Evolutionary conservation across 148 eudicot genomes (phyloP), one percentile per base, ranked within the genome.

Genomic region (Beta vulgaris): DNA sequence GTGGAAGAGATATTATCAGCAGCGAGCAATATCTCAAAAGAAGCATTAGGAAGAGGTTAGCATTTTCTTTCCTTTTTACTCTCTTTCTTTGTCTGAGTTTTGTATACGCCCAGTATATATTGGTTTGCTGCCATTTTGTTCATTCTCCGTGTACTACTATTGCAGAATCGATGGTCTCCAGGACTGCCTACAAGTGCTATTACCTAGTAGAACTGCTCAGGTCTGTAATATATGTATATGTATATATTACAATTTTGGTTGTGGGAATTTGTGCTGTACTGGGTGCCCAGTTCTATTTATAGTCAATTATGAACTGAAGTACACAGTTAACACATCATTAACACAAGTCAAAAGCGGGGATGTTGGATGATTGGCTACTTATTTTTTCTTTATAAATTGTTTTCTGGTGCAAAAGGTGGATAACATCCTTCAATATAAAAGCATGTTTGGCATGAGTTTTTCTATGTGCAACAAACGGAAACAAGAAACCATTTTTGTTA

Each of bases 151-250:
- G 37, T 29, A 23, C 42, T 73, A 39, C 72, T 39, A 16, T 15
- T 85, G 84, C 90, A 95, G 99, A 80, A 81, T 73, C 76, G 99
- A 95, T 79, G 94, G 97, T 62, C 80, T 87, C 34, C 82, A 90
- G 75, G 78, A 82, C 78, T 89, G 92, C 83, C 78, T 95, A 78
- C 97, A 89, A 87, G 82, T 92, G 62, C 81, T 81, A 49, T 73
- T 95, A 74, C 99, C 96, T 37, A 85, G 87, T 80, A 90, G 99
- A 87, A 90, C 85, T 78, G 97, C 99, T 60, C 99, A 95, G 97
- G 97, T 95, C 71, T 36, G 91, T 78, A 61, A 57, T 51, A 29
- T 39, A n/a, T 14, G 32, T n/a, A n/a, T n/a, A n/a, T n/a, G n/a
- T n/a, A n/a, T n/a, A n/a, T n/a, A n/a, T n/a, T n/a, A n/a, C n/a